These are phyloP conservation scores for Aspergillus incahuasiensis DNA, from an alignment of 495 filamentous ascomycete species.

Conservation along the genomic window DNA sequence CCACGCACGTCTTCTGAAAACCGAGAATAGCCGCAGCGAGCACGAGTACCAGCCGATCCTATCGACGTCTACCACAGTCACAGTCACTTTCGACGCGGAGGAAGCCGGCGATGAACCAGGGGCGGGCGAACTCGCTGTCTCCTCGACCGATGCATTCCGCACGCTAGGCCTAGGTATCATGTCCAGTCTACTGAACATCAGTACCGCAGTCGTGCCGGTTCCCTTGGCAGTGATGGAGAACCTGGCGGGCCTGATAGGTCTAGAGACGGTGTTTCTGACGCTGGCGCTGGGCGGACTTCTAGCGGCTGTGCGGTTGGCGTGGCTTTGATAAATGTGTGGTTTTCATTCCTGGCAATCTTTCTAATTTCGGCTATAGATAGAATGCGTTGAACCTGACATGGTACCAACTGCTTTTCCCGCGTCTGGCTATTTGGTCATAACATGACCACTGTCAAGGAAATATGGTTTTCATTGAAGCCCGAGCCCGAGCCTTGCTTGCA, in stretches of 20 bases:
- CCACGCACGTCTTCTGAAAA: not conserved
- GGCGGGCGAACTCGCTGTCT: not conserved
- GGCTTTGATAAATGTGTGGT: not conserved
- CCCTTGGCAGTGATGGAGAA: slow-evolving; percentile 1
- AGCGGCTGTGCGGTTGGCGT: not conserved
- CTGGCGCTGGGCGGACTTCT: not conserved
- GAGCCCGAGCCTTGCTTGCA: too few relatives aligned
- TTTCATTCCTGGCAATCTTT: too few relatives aligned
- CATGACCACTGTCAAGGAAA: too few relatives aligned
- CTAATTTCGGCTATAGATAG: too few relatives aligned
- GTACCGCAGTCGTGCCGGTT: not conserved
- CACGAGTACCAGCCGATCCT: not conserved
- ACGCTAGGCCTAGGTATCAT: slow-evolving; percentile 6
- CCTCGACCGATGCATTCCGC: not conserved
- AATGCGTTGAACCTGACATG: too few relatives aligned
- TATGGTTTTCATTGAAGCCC: too few relatives aligned
- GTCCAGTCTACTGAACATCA: slow-evolving; percentile 2
- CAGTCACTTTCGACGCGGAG: not conserved
- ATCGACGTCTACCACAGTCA: too few relatives aligned
- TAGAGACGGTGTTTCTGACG: slow-evolving; percentile 5
- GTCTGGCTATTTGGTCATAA: too few relatives aligned
- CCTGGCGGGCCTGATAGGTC: not conserved
- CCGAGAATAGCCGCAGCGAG: not conserved
- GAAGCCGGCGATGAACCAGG: not conserved
- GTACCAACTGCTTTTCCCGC: too few relatives aligned